phyloP scores from a whole-genome alignment of 805 yeast species.

The Saturnispora quitensis region DNA sequence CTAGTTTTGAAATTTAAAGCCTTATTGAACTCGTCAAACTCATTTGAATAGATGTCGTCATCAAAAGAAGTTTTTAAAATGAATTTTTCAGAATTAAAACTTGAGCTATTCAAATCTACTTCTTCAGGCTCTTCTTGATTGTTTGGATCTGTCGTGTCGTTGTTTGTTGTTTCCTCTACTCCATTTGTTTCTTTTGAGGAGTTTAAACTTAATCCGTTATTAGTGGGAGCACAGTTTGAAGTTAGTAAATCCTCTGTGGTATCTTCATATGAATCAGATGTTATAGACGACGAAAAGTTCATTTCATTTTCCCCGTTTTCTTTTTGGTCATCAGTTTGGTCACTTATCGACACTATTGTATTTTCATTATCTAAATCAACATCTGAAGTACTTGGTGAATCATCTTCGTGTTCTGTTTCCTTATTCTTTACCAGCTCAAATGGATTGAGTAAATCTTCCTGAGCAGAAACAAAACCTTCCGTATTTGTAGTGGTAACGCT shows the following conservation, averaged over 20 bases:
- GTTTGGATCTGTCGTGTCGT: not conserved
- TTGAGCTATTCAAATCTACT: slow-evolving; percentile 13
- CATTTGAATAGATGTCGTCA: slow-evolving; percentile 28
- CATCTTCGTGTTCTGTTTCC: not conserved
- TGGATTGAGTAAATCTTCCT: slow-evolving; percentile 16
- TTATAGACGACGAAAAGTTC: not conserved
- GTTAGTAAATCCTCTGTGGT: not conserved
- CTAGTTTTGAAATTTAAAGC: slow-evolving; percentile 16
- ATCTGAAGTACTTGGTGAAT: not conserved
- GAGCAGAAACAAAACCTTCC: slow-evolving; percentile 28
- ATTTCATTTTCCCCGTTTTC: not conserved
- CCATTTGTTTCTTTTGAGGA: not conserved
- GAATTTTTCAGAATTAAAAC: slow-evolving; percentile 19
- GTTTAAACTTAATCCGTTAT: no score
- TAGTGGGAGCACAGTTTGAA: not conserved
- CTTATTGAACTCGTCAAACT: slow-evolving; percentile 25
- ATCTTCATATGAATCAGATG: not conserved
- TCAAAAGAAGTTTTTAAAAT: slow-evolving; percentile 32
- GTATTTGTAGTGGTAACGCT: slow-evolving; percentile 19
- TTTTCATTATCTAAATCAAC: slow-evolving; percentile 4
- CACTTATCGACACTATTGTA: slow-evolving; percentile 8
- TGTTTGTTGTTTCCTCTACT: not conserved
- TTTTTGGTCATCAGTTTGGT: not conserved
- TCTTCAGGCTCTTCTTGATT: not conserved
- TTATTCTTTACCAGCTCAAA: not conserved